A percentile compares a stretch with the other conserved stretches of the same genome.
Conservation (phyloP, 441 rosid genomes). For the Mallotus japonicus region DNA sequence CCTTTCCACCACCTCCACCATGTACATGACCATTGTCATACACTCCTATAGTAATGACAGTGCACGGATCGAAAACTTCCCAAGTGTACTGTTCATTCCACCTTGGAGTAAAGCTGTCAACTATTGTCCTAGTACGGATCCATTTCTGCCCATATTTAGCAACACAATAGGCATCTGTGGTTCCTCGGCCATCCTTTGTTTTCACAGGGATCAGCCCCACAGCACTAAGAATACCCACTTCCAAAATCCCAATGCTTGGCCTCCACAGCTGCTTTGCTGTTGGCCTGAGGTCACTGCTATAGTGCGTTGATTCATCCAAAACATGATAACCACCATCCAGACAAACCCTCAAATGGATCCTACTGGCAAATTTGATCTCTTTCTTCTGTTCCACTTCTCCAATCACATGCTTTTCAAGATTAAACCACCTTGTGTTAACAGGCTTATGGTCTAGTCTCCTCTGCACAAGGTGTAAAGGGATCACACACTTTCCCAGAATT, state of each 20-base stretch:
- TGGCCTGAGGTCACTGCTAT: constrained; percentile 84
- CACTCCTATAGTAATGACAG: constrained; percentile 80
- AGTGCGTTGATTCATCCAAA: constrained; percentile 90
- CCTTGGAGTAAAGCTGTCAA: constrained; percentile 63
- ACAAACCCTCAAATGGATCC: constrained; percentile 74
- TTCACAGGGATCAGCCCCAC: constrained; percentile 75
- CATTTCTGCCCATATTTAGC: constrained; percentile 96
- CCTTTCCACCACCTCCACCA: constrained; percentile 43
- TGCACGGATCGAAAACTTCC: constrained; percentile 93
- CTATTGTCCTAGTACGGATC: constrained; percentile 83
- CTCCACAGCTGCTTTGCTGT: constrained; percentile 89
- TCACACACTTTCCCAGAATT: constrained; percentile 54
- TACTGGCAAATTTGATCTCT: constrained; percentile 74
- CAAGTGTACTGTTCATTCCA: constrained; percentile 97
- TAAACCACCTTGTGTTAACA: constrained; percentile 76
- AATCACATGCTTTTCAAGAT: constrained; percentile 63
- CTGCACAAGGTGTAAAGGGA: constrained; percentile 57
- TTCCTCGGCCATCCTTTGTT: constrained; percentile 71
- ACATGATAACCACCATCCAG: constrained; percentile 95
- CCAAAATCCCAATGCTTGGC: constrained; percentile 71
- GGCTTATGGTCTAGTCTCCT: constrained; percentile 82
- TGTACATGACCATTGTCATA: constrained; percentile 72
- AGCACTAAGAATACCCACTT: constrained; percentile 76
- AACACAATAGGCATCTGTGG: constrained; percentile 86
- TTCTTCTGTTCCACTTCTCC: constrained; percentile 67